These are phyloP conservation scores for Rickenella mellea DNA, from an alignment of 768 basidiomycete genomes.

Conservation along the genomic window DNA sequence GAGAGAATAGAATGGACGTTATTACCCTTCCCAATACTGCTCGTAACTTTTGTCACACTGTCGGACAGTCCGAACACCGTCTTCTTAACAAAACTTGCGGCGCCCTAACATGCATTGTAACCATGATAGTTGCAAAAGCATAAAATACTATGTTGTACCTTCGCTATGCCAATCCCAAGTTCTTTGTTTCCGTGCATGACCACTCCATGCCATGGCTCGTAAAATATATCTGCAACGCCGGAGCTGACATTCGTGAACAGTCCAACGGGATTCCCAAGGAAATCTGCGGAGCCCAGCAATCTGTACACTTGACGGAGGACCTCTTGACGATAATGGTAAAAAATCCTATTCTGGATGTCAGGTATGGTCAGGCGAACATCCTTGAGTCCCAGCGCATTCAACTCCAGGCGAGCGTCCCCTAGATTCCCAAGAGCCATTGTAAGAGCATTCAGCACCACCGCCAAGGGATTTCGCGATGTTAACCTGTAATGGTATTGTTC, in stretches of 20 bases:
- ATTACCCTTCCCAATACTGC: constrained; percentile 90
- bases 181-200: constrained; percentile 96
- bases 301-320: constrained; percentile 90
- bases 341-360: constrained; percentile 75
- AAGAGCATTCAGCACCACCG: constrained; percentile 86
- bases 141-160: constrained; percentile 38
- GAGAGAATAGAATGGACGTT: background rate
- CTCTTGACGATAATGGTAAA: constrained; percentile 90
- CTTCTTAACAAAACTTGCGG: constrained; percentile 97
- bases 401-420: constrained; percentile 88
- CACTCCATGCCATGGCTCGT: constrained; percentile 94
- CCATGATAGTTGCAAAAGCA: constrained; percentile 3
- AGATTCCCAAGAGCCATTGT: constrained; percentile 97
- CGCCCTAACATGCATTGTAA: constrained; percentile 54
- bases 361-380: constrained; percentile 85
- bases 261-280: constrained; percentile 92
- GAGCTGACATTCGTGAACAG: constrained; percentile 98
- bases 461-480: constrained; percentile 71
- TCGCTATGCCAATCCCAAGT: constrained; percentile 87
- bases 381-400: constrained; percentile 90
- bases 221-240: constrained; percentile 96
- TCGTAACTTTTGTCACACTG: constrained; percentile 96
- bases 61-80: constrained; percentile 95
- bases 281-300: constrained; percentile 96
- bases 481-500: constrained; percentile 7